Conservation (phyloP, 768 basidiomycete species). For the Tephrocybe sp. region DNA sequence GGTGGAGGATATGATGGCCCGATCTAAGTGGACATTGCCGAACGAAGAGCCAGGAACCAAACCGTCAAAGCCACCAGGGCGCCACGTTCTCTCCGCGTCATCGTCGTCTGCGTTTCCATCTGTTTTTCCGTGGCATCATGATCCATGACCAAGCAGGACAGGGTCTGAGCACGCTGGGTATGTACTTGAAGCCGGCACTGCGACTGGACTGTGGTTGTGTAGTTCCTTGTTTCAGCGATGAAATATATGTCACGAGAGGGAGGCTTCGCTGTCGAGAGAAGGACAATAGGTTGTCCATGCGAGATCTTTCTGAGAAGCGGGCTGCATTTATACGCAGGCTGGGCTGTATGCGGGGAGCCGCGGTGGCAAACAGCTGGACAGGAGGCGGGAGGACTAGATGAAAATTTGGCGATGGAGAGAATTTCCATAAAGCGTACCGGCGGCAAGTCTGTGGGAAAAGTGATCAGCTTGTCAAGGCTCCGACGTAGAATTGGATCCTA, state of each 20-base stretch:
- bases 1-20: not conserved
- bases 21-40: slow-evolving; percentile 10
- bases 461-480: slow-evolving; percentile 20
- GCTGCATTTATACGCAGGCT: too few relatives aligned
- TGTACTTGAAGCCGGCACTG: not conserved
- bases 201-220: not conserved
- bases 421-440: slow-evolving; percentile 21
- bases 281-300: too few relatives aligned
- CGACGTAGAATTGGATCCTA: slow-evolving; percentile 19
- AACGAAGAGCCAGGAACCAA: slow-evolving; percentile 5
- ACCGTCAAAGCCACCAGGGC: slow-evolving; percentile 3
- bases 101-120: not conserved
- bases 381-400: not conserved
- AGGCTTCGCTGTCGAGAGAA: too few relatives aligned
- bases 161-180: not conserved
- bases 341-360: not conserved
- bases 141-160: not conserved
- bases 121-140: not conserved
- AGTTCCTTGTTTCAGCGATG: not conserved
- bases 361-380: too few relatives aligned
- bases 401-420: not conserved
- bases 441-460: slow-evolving; percentile 24
- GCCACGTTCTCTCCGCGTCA: slow-evolving; percentile 7
- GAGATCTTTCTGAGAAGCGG: too few relatives aligned
- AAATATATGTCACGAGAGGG: not conserved